phyloP scores from a whole-genome alignment of 2,329 filamentous ascomycete genomes.

The Diaporthe ilicicola region DNA sequence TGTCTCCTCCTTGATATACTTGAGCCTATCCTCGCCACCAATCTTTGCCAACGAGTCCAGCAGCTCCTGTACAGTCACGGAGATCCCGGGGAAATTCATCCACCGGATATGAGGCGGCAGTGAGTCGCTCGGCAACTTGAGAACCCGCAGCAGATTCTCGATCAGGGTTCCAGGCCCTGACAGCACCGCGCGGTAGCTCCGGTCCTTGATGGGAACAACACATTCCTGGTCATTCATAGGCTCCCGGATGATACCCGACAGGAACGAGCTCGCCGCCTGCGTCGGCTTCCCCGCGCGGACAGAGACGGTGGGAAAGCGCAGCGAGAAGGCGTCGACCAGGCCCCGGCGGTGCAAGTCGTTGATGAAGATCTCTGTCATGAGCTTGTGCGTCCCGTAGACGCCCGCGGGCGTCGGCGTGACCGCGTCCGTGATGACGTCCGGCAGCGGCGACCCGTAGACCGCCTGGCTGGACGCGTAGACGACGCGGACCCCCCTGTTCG shows the following conservation, averaged over 20 bases:
- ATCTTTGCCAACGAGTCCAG: constrained; percentile 58
- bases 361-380: constrained; percentile 66
- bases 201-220: constrained; percentile 34
- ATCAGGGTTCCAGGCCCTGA: constrained; percentile 56
- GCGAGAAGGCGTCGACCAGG: constrained; percentile 61
- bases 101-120: constrained; percentile 41
- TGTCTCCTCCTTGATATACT: constrained; percentile 55
- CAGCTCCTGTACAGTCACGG: constrained; percentile 62
- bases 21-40: constrained; percentile 54
- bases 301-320: constrained; percentile 55
- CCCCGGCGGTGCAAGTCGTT: constrained; percentile 61
- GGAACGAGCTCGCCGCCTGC: constrained; percentile 67
- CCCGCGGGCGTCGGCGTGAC: constrained; percentile 63
- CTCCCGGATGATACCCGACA: constrained; percentile 70
- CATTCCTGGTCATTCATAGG: constrained; percentile 47
- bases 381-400: constrained; percentile 69
- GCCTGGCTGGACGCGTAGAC: constrained; percentile 58
- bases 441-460: constrained; percentile 58
- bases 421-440: constrained; percentile 42
- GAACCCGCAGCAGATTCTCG: constrained; percentile 53
- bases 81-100: constrained; percentile 61
- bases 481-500: constrained; percentile 31
- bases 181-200: constrained; percentile 54
- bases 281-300: constrained; percentile 68
- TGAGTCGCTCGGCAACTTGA: constrained; percentile 49